Percentiles rank a stretch among this genome's conserved stretches.
phyloP scores from a whole-genome alignment of 2,329 filamentous ascomycete species.

The Amesomyces nigricolor region DNA sequence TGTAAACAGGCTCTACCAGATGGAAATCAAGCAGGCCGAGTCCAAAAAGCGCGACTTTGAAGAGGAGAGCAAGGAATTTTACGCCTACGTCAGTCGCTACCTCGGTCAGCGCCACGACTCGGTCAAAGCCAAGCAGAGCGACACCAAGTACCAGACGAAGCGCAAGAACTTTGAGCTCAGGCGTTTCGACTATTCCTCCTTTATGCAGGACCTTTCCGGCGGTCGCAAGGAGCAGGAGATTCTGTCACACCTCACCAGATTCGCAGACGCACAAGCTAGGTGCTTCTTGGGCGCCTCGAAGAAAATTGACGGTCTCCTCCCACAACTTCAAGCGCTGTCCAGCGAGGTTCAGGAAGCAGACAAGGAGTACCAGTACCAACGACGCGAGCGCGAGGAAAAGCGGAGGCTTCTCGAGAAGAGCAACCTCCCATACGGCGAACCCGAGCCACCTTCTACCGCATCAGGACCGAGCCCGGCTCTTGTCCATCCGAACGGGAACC shows the following conservation, averaged over 20 bases:
- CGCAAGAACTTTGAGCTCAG: constrained; percentile 93
- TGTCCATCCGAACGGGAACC: constrained; percentile 20
- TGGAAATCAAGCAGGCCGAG: constrained; percentile 97
- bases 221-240: constrained; percentile 98
- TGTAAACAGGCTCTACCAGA: constrained; percentile 80
- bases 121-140: constrained; percentile 96
- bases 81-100: constrained; percentile 89
- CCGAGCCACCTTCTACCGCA: constrained; percentile 46
- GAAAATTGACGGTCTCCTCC: constrained; percentile 79
- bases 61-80: constrained; percentile 98
- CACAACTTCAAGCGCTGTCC: constrained; percentile 82
- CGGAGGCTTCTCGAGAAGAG: constrained; percentile 83
- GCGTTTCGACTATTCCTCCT: constrained; percentile 96
- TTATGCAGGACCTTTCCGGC: constrained; percentile 98
- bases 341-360: constrained; percentile 88
- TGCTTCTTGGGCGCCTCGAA: constrained; percentile 77
- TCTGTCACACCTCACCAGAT: constrained; percentile 87
- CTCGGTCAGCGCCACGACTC: constrained; percentile 95
- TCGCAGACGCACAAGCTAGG: constrained; percentile 77
- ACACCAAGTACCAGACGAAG: constrained; percentile 93
- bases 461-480: constrained; percentile 30
- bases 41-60: constrained; percentile 97
- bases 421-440: constrained; percentile 66
- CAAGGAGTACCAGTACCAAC: constrained; percentile 93
- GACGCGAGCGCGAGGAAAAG: constrained; percentile 94